These are phyloP conservation scores for Guyanaporus albipodus DNA, from an alignment of 768 basidiomycete genomes.

Conservation along the genomic window DNA sequence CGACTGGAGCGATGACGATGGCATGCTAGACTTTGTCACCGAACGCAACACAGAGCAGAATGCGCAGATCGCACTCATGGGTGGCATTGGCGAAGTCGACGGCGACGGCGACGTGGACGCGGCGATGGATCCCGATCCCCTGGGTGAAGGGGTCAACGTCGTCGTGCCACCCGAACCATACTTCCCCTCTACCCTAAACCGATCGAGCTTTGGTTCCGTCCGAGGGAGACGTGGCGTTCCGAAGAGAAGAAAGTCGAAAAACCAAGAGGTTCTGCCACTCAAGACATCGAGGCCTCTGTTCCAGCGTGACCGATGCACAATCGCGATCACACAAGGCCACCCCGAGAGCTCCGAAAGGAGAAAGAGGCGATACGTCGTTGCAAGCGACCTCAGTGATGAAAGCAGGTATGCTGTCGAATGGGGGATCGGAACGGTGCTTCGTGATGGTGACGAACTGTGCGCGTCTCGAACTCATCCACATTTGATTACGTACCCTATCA, in stretches of 20 bases:
- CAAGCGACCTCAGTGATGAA: slow-evolving; percentile 94
- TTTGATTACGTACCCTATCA: neutral
- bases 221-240: slow-evolving; percentile 34
- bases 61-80: slow-evolving; percentile 44
- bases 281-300: slow-evolving; percentile 77
- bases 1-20: slow-evolving; percentile 55
- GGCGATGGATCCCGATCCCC: slow-evolving; percentile 66
- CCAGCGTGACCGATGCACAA: slow-evolving; percentile 89
- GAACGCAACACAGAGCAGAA: slow-evolving; percentile 88
- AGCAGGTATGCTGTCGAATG: slow-evolving; percentile 94
- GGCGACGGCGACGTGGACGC: slow-evolving; percentile 52
- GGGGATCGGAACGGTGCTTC: slow-evolving; percentile 93
- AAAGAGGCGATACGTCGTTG: slow-evolving; percentile 74
- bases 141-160: slow-evolving; percentile 91
- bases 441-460: slow-evolving; percentile 90
- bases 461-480: slow-evolving; percentile 12
- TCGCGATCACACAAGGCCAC: slow-evolving; percentile 83
- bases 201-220: slow-evolving; percentile 38
- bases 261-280: slow-evolving; percentile 62
- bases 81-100: slow-evolving; percentile 21
- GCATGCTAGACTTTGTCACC: slow-evolving; percentile 70
- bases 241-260: slow-evolving; percentile 57
- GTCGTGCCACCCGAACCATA: slow-evolving; percentile 81
- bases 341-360: slow-evolving; percentile 58
- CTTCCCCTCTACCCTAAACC: slow-evolving; percentile 70